phyloP scores from a whole-genome alignment of 2,329 filamentous ascomycete species.

The Apiospora phragmitis region DNA sequence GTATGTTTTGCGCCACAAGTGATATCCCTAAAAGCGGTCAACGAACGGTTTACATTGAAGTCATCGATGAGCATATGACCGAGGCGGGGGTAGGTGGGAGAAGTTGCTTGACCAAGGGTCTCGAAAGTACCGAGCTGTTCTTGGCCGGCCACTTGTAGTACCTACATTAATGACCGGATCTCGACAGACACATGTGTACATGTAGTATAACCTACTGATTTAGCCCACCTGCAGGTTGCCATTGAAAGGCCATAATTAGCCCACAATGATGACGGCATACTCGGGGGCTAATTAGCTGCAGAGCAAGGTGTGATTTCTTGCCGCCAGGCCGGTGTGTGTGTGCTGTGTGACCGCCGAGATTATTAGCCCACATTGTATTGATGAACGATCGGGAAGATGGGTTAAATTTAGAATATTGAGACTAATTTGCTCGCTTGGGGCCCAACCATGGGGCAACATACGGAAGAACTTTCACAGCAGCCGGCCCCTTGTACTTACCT shows the following conservation, averaged over 20 bases:
- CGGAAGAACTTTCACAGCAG: not conserved
- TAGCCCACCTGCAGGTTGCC: not conserved
- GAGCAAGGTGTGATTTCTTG: not conserved
- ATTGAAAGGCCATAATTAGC: not conserved
- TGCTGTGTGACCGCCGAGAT: not conserved
- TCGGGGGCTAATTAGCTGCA: constrained; percentile 1
- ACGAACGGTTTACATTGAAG: not conserved
- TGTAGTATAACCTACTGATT: not conserved
- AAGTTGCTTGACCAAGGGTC: not conserved
- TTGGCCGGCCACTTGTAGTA: not conserved
- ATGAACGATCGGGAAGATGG: not conserved
- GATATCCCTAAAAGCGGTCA: not conserved
- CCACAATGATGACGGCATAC: not conserved
- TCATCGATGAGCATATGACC: not conserved
- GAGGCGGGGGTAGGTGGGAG: not conserved
- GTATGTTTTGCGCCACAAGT: not conserved
- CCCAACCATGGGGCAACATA: not conserved
- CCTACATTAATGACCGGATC: not conserved
- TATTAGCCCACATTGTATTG: not conserved
- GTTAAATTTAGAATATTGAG: not conserved
- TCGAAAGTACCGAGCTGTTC: not conserved
- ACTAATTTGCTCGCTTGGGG: constrained; percentile 3
- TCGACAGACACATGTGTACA: not conserved
- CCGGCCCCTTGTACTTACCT: not conserved
- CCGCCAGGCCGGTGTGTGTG: not conserved